These are phyloP conservation scores for Phallus indusiatus DNA, from an alignment of 768 basidiomycete genomes.

Conservation along the genomic window DNA sequence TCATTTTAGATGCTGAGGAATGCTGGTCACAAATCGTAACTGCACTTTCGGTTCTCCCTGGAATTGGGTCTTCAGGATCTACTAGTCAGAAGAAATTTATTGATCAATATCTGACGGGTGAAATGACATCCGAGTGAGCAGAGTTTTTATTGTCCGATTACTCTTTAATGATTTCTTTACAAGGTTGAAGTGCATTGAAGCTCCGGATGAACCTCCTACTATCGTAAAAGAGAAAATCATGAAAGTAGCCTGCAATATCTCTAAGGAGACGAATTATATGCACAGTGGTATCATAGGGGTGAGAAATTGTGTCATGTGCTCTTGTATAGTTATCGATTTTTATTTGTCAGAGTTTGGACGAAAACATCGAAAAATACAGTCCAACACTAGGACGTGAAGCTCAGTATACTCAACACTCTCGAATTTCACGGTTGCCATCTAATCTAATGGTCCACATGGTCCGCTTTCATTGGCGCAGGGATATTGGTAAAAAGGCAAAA, in stretches of 20 bases:
- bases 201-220: conserved; percentile 65
- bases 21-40: conserved; percentile 73
- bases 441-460: conserved; percentile 92
- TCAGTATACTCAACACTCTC: conserved; percentile 68
- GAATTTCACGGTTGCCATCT: conserved; percentile 73
- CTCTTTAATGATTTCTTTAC: neutral
- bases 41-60: conserved; percentile 61
- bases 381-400: conserved; percentile 74
- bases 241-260: conserved; percentile 92
- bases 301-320: conserved; percentile 18
- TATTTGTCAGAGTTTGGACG: conserved; percentile 60
- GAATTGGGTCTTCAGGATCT: conserved; percentile 22
- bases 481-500: conserved; percentile 89
- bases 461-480: conserved; percentile 89
- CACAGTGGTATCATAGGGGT: conserved; percentile 76
- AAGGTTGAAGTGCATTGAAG: conserved; percentile 76
- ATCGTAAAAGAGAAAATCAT: conserved; percentile 61
- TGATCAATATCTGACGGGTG: conserved; percentile 72
- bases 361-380: conserved; percentile 79
- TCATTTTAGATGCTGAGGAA: conserved; percentile 69
- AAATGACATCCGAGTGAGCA: conserved; percentile 60
- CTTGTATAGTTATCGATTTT: neutral
- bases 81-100: conserved; percentile 47
- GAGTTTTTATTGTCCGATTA: neutral
- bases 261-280: conserved; percentile 81